Evolutionary conservation across 768 basidiomycete species (phyloP), one percentile per base, ranked within the genome.

Genomic region (Phylloporus rhodoxanthus): DNA sequence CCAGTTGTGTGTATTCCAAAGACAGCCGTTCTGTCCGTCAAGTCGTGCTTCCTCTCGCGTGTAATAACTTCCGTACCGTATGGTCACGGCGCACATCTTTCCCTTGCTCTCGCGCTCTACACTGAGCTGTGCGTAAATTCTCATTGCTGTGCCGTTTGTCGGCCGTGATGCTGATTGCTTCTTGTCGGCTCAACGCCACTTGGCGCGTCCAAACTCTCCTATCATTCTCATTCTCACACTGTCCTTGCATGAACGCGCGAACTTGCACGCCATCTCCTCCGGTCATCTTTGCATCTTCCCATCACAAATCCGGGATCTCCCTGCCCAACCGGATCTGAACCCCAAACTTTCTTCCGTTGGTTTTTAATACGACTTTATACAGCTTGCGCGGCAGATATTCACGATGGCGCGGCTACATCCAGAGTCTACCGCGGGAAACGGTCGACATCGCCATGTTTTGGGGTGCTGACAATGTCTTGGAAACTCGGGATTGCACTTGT

Each of bases 1-100:
- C 17, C 48, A 88, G 86, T 87, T 43, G 82, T 80, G 8, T 72
- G 71, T 30, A 86, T 87, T 58, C 81, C 84, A 30, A 85, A 81
- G 65, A 53, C 69, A 47, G 72, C 77, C 39, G 75, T 87, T 17
- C 70, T 89, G 17, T 87, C 86, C 28, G 76, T 74, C 39, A 74
- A 72, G 55, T 77, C 78, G 1, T 83, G 79, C 63, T 70, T 73
- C 36, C 60, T 81, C 40, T 71, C 75, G 29, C 63, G 62, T 20
- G 53, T 61, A 39, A 75, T 86, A 29, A 59, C 74, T 0, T 54
- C 70, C 13, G 67, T 67, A 23, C 75, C 77, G 9, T 78, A 75
- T 59, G 86, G 85, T 2, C 72, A 75, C 29, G 76, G 70, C 33
- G 82, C 84, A 3, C 78, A 79, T 42, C 72, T 87, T 29, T 72